These are phyloP conservation scores for Paraphaeosphaeria minitans DNA, from an alignment of 2,329 filamentous ascomycete genomes.

Conservation along the genomic window DNA sequence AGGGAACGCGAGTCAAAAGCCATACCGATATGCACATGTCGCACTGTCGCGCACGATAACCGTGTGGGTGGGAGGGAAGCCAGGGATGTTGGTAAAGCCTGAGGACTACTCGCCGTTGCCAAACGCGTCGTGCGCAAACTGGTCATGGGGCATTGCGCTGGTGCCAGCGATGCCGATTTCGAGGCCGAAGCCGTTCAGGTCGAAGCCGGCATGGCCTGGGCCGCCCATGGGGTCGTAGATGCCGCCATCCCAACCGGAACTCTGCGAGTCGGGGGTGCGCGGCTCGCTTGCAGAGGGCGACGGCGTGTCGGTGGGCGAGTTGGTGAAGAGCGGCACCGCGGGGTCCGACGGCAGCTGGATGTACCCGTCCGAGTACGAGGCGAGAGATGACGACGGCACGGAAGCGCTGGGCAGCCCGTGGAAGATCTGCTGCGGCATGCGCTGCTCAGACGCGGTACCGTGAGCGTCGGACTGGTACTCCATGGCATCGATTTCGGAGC, in stretches of 20 bases:
- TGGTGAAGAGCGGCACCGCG: slow-evolving; percentile 29
- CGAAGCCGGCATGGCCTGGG: neutral
- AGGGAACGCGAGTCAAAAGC: neutral
- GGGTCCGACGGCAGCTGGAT: slow-evolving; percentile 25
- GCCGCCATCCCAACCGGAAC: slow-evolving; percentile 21
- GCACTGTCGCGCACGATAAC: neutral
- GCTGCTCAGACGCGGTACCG: slow-evolving; percentile 11
- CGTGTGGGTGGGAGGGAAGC: neutral
- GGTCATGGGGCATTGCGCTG: neutral
- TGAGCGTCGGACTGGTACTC: slow-evolving; percentile 17
- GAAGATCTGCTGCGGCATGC: slow-evolving; percentile 16
- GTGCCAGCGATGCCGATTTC: neutral
- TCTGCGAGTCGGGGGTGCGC: slow-evolving; percentile 22
- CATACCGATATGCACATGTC: neutral
- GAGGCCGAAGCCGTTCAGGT: neutral
- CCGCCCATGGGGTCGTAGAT: slow-evolving; percentile 7
- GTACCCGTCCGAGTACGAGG: slow-evolving; percentile 23
- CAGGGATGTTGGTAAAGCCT: neutral
- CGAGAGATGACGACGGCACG: slow-evolving; percentile 14
- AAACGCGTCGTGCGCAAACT: neutral
- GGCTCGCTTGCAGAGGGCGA: slow-evolving; percentile 27
- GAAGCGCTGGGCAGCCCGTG: slow-evolving; percentile 6
- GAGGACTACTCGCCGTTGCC: neutral
- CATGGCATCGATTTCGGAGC: slow-evolving; percentile 27
- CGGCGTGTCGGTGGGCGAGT: slow-evolving; percentile 27